Percentiles rank a stretch among this genome's conserved stretches.
phyloP scores from a whole-genome alignment of 495 filamentous ascomycete species.

The Aspergillus egyptiacus region DNA sequence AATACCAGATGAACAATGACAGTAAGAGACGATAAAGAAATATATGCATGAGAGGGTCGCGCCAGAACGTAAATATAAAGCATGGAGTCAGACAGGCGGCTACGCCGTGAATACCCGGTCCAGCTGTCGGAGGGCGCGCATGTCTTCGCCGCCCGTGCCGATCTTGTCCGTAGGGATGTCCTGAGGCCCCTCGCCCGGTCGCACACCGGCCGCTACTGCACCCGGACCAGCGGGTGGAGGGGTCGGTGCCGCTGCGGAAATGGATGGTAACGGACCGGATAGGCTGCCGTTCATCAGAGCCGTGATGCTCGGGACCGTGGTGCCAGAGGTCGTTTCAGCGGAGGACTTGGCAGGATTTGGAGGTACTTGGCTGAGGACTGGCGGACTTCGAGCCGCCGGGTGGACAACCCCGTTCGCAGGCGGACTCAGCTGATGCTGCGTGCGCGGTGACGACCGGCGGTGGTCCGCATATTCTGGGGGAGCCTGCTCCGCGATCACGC shows the following conservation, averaged over 20 bases:
- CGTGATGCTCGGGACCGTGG: slow-evolving; percentile 47
- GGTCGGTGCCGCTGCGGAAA: slow-evolving; percentile 14
- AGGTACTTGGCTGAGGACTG: slow-evolving; percentile 29
- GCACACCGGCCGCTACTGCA: slow-evolving; percentile 1
- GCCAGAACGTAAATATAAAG: neutral
- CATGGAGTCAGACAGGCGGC: neutral
- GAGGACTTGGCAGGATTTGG: slow-evolving; percentile 20
- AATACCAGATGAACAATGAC: neutral
- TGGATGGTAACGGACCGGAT: slow-evolving; percentile 36
- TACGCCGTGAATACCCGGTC: slow-evolving; percentile 46
- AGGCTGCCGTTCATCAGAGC: slow-evolving; percentile 47
- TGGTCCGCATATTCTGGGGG: slow-evolving; percentile 35
- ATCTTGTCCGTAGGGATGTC: slow-evolving; percentile 62
- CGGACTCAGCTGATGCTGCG: slow-evolving; percentile 22
- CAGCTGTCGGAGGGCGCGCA: slow-evolving; percentile 57
- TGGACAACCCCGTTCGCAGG: slow-evolving; percentile 23
- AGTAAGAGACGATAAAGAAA: too few relatives aligned
- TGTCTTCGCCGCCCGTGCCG: slow-evolving; percentile 57
- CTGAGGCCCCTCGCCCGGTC: slow-evolving; percentile 43
- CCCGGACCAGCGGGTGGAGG: slow-evolving; percentile 14
- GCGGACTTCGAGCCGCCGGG: slow-evolving; percentile 24
- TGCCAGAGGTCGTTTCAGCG: slow-evolving; percentile 23
- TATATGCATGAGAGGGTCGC: neutral
- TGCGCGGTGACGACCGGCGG: slow-evolving; percentile 36
- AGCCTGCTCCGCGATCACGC: slow-evolving; percentile 27